Conservation (phyloP, 495 filamentous ascomycete species). For the Hypomontagnella monticulosa region DNA sequence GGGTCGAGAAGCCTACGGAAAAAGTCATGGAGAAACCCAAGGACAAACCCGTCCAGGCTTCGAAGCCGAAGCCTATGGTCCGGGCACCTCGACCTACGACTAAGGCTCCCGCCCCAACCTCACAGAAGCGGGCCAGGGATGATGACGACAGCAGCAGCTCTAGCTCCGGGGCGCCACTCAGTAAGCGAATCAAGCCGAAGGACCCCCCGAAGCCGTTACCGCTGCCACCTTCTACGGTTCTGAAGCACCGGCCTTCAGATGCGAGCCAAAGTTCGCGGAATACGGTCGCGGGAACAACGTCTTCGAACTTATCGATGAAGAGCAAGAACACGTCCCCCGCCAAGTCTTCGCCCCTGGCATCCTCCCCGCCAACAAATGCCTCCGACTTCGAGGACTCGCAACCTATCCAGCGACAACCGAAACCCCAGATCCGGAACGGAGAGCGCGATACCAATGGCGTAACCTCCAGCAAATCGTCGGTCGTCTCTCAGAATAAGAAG, state of each 20-base stretch:
- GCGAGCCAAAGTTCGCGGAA: conserved; percentile 57
- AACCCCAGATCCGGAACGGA: conserved; percentile 37
- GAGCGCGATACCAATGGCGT: conserved; percentile 31
- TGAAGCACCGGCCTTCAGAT: conserved; percentile 56
- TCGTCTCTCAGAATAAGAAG: conserved; percentile 47
- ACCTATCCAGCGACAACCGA: conserved; percentile 45
- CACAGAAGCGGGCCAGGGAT: conserved; percentile 51
- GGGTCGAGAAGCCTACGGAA: conserved; percentile 37
- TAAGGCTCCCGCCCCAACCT: conserved; percentile 43
- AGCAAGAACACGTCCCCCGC: conserved; percentile 66
- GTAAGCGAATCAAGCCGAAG: conserved; percentile 58
- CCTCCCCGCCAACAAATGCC: conserved; percentile 79
- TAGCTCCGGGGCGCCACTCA: conserved; percentile 60
- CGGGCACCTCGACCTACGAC: conserved; percentile 41
- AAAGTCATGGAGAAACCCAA: conserved; percentile 46
- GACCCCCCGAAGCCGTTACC: conserved; percentile 40
- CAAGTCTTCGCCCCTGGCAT: conserved; percentile 78
- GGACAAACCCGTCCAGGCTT: conserved; percentile 40
- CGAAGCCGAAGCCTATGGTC: conserved; percentile 44
- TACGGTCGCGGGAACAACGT: conserved; percentile 37
- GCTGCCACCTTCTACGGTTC: conserved; percentile 17
- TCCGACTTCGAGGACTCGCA: conserved; percentile 66
- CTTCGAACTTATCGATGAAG: conserved; percentile 48
- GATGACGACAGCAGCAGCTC: conserved; percentile 63
- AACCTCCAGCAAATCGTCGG: conserved; percentile 27